Evolutionary conservation across 2,329 filamentous ascomycete genomes (phyloP).

Genomic region (Macroventuria anomochaeta): DNA sequence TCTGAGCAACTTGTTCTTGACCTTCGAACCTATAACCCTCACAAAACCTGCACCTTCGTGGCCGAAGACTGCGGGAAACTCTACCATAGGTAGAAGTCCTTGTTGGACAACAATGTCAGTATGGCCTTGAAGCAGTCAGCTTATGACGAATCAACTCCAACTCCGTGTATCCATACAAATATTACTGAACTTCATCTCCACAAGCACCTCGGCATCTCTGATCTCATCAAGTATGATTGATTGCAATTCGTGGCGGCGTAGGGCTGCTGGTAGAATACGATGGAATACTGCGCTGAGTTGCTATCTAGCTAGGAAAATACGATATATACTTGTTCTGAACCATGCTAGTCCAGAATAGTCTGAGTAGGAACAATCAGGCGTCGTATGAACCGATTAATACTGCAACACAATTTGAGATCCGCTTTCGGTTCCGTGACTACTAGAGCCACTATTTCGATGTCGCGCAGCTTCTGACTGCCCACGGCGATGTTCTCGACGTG

Average conservation of each 20-base stretch:
- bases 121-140: constrained; percentile 39
- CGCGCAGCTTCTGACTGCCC: not conserved
- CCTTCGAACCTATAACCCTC: constrained; percentile 5
- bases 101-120: constrained; percentile 58
- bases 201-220: constrained; percentile 56
- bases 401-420: constrained; percentile 10
- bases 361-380: too few species aligned
- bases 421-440: constrained; percentile 10
- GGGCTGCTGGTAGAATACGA: too few species aligned
- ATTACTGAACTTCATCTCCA: constrained; percentile 60
- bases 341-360: too few species aligned
- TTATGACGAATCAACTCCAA: too few species aligned
- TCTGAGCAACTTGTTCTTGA: constrained; percentile 17
- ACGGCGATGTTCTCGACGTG: not conserved
- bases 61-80: constrained; percentile 56
- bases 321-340: too few species aligned
- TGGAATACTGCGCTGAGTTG: too few species aligned
- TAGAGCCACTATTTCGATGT: constrained; percentile 11
- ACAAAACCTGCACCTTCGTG: constrained; percentile 53
- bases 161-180: constrained; percentile 57
- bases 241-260: too few species aligned
- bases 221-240: constrained; percentile 12
- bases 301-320: too few species aligned
- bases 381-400: too few species aligned
- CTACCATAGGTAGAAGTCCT: constrained; percentile 30